Base-by-base conservation (phyloP, 2,329 filamentous ascomycete species). In the Penicillium sclerotiorum region DNA sequence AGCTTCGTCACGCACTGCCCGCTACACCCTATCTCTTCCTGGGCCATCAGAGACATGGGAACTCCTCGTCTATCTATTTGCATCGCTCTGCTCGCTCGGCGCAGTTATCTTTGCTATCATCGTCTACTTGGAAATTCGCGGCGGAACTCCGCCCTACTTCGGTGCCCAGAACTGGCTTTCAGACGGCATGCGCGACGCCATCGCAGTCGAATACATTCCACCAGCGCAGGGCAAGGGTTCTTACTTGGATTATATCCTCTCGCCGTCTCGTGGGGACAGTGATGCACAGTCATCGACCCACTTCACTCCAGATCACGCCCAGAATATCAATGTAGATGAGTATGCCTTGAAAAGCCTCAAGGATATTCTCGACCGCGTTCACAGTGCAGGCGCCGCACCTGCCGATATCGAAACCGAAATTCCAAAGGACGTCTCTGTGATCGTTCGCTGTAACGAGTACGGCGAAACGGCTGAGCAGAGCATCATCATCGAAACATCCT, bases 21-120 rank as follows among this genome's bases (percentile, higher is more conserved):
- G 89, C 54, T 91, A 92, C 65, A 81, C 91, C 4, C 82, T 92
- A 25, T 83, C 81, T 15, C 77, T 82, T 54, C 80, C 85, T 2
- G 76, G 75, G 1, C 76, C 80, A 18, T 80, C 81, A 3, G 77
- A 80, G 22, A 65, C 68, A 39, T 76, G 76, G 48, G 69, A 86
- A 45, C 71, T 84, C 30, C 69, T 81, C 32, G 75, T 80, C 46
- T 77, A 83, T 44, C 74, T 81, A 36, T 62, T 85, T 52, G 67
- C 88, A 33, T 74, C 85, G 15, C 67, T 86, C 22, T 65, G 88
- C 43, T 74, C 90, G 39, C 77, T 86, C 32, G 71, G 87, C 4
- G 62, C 88, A 15, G 78, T 85, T 30, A 83, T 87, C 47, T 77
- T 84, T 39, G 69, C 89, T 45, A 73, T 88, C 15, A 81, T 84